Evolutionary conservation across 352 stramenopile genomes (phyloP), one percentile per base, ranked within the genome.

Genomic region (Globisporangium irregulare): DNA sequence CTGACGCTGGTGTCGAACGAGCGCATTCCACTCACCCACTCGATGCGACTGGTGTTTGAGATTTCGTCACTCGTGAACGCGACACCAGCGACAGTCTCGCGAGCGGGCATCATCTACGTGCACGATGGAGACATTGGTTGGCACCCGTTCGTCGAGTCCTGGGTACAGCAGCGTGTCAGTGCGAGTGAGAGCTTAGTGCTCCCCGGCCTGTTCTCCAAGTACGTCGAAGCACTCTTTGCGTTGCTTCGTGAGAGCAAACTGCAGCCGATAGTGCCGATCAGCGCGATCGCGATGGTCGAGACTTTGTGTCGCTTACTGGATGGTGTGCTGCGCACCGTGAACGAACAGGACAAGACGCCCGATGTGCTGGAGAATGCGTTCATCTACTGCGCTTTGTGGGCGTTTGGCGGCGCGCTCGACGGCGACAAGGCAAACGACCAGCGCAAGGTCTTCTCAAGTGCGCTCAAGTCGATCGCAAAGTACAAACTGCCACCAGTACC

Each of bases 31-130:
- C 74, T 99, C 20, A 98, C 91, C 5, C 87, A 93, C n/a, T 80
- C 92, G 0, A 99, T 99, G 97, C 90, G 96, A 34, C 92, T 99
- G 73, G 89, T 99, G 18, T 99, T 99, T 81, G 97, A 99, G 75
- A 98, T 99, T 38, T 96, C 98, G 69, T 98, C 94, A 20, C 77
- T 99, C 6, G 93, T 96, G 58, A 98, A 99, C 64, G 97, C 97
- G 14, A 99, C 96, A 1, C 96, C 96, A 14, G 96, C 96, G 8
- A 99, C 97, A 0, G 97, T 99, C n/a, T 98, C 94, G 8, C 84
- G 97, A 22, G 97, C 97, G 20, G 96, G 97, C 1, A 99, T 99
- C 70, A 91, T 99, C 57, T 99, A 98, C 75, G 96, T 99, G 48
- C 98, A 98, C 66, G 95, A 98, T 58, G 70, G 68, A 0, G 78